phyloP scores from a whole-genome alignment of 108 stramenopile species.

The Pseudonitzschia multistriata region DNA sequence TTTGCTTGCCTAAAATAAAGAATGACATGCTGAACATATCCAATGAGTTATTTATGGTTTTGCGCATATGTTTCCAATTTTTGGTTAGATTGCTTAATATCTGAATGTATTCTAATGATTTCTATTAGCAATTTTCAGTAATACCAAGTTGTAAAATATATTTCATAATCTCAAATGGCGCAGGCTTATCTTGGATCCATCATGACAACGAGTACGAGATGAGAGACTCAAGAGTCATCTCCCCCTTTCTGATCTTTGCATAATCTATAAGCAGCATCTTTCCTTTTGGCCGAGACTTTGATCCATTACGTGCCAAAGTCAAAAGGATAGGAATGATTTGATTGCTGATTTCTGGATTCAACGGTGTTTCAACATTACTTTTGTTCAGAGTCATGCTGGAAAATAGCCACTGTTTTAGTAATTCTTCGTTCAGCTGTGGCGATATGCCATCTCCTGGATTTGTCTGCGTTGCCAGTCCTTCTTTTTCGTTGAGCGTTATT shows the following conservation, averaged over 20 bases:
- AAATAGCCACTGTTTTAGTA: constrained; percentile 29
- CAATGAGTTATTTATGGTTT: no score
- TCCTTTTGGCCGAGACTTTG: constrained; percentile 45
- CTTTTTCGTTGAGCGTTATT: constrained; percentile 19
- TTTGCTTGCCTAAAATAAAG: no score
- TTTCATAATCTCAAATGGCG: no score
- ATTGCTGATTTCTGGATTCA: constrained; percentile 22
- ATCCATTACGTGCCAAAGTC: constrained; percentile 39
- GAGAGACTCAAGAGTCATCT: constrained; percentile 41
- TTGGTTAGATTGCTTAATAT: no score
- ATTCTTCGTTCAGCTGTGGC: constrained; percentile 6
- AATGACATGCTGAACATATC: no score
- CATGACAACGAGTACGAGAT: constrained; percentile 30
- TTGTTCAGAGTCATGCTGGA: not conserved
- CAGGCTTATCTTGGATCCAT: no score
- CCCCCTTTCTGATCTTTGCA: constrained; percentile 52
- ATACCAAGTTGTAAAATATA: no score
- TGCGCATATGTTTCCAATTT: no score
- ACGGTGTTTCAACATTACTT: not conserved
- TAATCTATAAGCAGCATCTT: constrained; percentile 56
- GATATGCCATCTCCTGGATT: constrained; percentile 18
- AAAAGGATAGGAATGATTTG: constrained; percentile 38
- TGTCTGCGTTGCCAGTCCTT: not conserved
- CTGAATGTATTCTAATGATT: no score
- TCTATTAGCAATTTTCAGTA: no score